Evolutionary conservation across 805 yeast genomes (phyloP).

Genomic region (Candida manassasensis): DNA sequence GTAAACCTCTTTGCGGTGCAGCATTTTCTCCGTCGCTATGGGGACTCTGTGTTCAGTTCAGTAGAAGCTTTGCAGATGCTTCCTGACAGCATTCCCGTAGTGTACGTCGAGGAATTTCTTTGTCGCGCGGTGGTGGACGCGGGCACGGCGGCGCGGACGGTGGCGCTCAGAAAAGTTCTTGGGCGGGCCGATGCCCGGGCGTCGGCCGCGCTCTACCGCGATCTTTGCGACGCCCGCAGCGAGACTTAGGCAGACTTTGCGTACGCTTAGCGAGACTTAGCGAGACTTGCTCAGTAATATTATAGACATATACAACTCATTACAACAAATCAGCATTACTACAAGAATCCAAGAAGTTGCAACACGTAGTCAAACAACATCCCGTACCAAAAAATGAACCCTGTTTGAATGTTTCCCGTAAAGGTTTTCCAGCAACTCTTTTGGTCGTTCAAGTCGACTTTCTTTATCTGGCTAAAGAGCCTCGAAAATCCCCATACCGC

Average conservation of each 20-base stretch:
- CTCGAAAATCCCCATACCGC: slow-evolving; percentile 66
- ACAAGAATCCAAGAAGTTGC: slow-evolving; percentile 40
- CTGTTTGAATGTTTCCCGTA: slow-evolving; percentile 70
- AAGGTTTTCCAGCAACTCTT: slow-evolving; percentile 80
- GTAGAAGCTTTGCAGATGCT: slow-evolving; percentile 23
- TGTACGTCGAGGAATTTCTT: slow-evolving; percentile 25
- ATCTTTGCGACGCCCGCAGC: slow-evolving; percentile 12
- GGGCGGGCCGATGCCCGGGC: slow-evolving; percentile 25
- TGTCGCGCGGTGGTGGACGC: slow-evolving; percentile 15
- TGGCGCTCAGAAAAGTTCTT: slow-evolving; percentile 22
- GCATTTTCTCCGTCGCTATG: slow-evolving; percentile 26
- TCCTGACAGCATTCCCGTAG: slow-evolving; percentile 29
- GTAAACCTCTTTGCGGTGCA: slow-evolving; percentile 16
- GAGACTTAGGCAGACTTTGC: no score
- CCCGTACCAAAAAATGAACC: slow-evolving; percentile 62
- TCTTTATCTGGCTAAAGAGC: slow-evolving; percentile 60
- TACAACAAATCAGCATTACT: no score
- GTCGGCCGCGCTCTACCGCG: slow-evolving; percentile 16
- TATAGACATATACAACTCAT: no score
- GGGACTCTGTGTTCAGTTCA: slow-evolving; percentile 15
- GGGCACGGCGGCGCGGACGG: slow-evolving; percentile 14
- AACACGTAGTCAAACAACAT: slow-evolving; percentile 61
- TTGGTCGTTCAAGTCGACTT: slow-evolving; percentile 77
- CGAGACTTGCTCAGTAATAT: no score
- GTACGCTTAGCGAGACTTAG: no score